Conservation (phyloP, 805 yeast species). For the Hanseniaspora vineae region DNA sequence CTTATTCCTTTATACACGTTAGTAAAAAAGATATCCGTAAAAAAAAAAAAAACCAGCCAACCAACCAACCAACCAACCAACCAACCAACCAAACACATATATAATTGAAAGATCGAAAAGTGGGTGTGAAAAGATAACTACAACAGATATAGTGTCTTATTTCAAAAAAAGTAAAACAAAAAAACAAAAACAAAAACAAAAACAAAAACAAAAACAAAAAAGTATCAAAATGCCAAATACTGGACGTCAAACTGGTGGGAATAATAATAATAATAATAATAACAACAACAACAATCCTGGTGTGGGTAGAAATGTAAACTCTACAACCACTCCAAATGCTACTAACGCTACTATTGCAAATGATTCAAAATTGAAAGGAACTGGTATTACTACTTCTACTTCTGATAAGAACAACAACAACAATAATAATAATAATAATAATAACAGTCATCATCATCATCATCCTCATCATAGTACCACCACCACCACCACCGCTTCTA, state of each 20-base stretch:
- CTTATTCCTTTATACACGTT: no score
- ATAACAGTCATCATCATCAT: neutral
- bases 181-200: neutral
- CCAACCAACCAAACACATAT: no score
- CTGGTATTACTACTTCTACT: no score
- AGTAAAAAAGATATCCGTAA: no score
- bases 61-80: no score
- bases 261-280: neutral
- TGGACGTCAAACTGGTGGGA: neutral
- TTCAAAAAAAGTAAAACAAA: neutral
- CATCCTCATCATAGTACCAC: neutral
- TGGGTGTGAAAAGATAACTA: no score
- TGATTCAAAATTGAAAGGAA: no score
- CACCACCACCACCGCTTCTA: neutral
- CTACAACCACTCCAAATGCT: neutral
- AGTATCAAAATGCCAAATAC: neutral
- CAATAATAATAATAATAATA: neutral
- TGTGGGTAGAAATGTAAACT: neutral
- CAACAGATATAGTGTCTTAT: no score
- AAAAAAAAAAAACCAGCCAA: no score
- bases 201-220: neutral
- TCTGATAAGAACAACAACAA: no score
- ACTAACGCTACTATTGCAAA: neutral
- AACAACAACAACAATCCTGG: constrained; percentile 1
- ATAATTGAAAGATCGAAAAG: no score